Base-by-base conservation (phyloP, 768 basidiomycete genomes). In the Kwoniella europaea region DNA sequence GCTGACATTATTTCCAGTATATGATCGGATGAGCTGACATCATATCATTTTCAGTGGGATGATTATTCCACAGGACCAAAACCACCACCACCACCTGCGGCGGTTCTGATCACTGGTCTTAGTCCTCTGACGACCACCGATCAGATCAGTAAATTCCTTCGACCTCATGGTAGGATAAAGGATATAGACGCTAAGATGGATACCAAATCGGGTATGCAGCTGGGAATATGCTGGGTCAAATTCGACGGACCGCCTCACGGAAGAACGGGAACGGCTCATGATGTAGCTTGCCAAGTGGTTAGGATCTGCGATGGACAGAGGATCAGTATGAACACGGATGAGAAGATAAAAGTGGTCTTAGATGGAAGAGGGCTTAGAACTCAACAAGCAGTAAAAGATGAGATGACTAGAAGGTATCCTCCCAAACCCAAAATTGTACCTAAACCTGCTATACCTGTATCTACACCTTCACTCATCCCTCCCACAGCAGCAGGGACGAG, bases 121-220 rank as follows among this genome's bases (percentile, higher is more conserved):
- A 89, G 90, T 0, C 89, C 90, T 0, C 85, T 97, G 29, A 91
- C 90, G 2, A 88, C 92, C 1, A 88, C 87, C 54, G 84, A 87
- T 43, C 85, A 88, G 50, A 88, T 97, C 64, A 87, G 89, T 24
- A 86, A 88, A 3, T 88, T 91, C 77, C 90, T 96, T 78, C 79
- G 86, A 5, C 71, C 84, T 10, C 86, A 91, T 77, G 94, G 93
- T 1, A 79, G 85, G 16, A 85, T 94, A 67, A 67, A 85, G 6
- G 87, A 89, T 3, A 89, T 92, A 68, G 92, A 94, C 68, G 87
- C 90, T 12, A 91, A 93, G 76, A 88, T 91, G 69, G 91, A 96
- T 84, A 87, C 87, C 67, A 86, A 87, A 62, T 92, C 89, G n/a
- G 94, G 94, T 3, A 90, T 88, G 60, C 88, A 90, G 1, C 87